These are phyloP conservation scores for Leptomonas pyrrhocoris DNA, from an alignment of 208 protist genomes.

Conservation along the genomic window DNA sequence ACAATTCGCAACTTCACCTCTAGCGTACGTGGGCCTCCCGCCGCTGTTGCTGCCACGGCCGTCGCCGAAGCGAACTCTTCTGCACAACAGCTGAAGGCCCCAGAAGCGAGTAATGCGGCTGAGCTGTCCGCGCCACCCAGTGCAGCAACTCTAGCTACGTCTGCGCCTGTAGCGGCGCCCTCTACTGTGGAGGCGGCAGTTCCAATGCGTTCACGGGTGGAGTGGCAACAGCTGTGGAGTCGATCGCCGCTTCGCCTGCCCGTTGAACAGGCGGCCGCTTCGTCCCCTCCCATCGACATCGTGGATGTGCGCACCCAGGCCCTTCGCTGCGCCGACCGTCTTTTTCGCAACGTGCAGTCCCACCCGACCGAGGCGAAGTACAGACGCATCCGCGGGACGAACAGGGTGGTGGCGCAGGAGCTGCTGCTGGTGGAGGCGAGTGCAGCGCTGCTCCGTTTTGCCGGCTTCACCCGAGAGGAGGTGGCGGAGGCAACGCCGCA, in stretches of 20 bases:
- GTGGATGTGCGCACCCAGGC: conserved; percentile 33
- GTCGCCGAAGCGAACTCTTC: background rate
- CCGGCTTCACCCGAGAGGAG: conserved; percentile 41
- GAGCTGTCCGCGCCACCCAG: background rate
- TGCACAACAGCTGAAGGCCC: background rate
- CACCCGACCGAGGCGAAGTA: conserved; percentile 56
- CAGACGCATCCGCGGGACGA: conserved; percentile 49
- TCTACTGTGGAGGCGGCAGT: background rate
- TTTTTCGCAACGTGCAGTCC: conserved; percentile 52
- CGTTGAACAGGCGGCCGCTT: background rate
- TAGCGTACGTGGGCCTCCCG: background rate
- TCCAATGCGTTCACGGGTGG: background rate
- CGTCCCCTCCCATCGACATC: background rate
- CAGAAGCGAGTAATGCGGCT: background rate
- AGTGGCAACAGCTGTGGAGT: conserved; percentile 28
- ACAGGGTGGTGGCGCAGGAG: conserved; percentile 40
- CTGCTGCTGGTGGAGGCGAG: conserved; percentile 54
- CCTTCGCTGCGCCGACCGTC: conserved; percentile 43
- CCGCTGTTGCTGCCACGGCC: background rate
- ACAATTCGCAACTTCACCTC: conserved; percentile 33
- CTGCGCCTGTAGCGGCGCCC: background rate
- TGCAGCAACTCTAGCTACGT: background rate
- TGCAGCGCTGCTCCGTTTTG: conserved; percentile 40
- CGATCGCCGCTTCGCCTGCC: background rate
- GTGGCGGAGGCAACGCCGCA: conserved; percentile 2